Evolutionary conservation across 2,329 filamentous ascomycete genomes (phyloP).

Genomic region (Colletotrichum neosansevieriae): DNA sequence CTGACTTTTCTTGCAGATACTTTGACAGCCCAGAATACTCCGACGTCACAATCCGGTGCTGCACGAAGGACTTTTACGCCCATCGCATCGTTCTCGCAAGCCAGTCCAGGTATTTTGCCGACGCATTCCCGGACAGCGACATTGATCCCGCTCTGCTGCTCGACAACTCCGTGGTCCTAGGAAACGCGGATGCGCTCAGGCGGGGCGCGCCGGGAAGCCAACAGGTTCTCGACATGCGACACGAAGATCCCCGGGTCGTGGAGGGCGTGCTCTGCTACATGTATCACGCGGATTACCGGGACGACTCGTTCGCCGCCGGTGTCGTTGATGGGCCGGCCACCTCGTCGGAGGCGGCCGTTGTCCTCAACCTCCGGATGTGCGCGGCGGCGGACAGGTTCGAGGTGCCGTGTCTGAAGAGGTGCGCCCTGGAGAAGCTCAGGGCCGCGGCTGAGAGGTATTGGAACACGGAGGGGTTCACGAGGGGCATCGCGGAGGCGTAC

Average conservation of each 20-base stretch:
- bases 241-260: background rate
- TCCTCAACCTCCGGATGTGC: background rate
- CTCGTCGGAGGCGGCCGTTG: background rate
- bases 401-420: constrained; percentile 4
- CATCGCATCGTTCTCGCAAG: constrained; percentile 20
- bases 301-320: background rate
- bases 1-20: background rate
- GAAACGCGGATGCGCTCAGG: background rate
- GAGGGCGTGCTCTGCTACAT: background rate
- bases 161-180: background rate
- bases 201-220: background rate
- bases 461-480: background rate
- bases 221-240: background rate
- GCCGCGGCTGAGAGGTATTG: background rate
- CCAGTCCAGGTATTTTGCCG: constrained; percentile 10
- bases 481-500: background rate
- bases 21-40: constrained; percentile 20
- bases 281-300: constrained; percentile 14
- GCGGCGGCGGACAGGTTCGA: background rate
- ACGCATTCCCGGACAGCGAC: background rate
- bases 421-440: background rate
- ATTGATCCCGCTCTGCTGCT: background rate
- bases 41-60: background rate
- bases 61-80: constrained; percentile 9
- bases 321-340: too few species aligned